phyloP scores from a whole-genome alignment of 768 basidiomycete species.

The Russula sp. region DNA sequence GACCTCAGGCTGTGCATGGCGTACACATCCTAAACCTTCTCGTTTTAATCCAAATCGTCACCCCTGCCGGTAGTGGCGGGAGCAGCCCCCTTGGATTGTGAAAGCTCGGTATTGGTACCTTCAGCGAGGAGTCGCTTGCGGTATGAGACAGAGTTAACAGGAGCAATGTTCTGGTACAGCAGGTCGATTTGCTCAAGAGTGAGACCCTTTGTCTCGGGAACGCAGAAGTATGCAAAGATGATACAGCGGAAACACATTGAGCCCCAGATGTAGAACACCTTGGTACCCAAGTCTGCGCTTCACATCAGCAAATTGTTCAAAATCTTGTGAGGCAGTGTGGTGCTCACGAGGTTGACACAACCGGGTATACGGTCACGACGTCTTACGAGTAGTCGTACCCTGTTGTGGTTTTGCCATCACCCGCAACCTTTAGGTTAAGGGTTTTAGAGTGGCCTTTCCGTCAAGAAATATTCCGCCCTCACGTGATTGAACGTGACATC shows the following conservation, averaged over 20 bases:
- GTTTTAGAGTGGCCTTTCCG: too few relatives aligned
- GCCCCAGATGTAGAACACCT: conserved; percentile 88
- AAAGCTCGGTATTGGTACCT: neutral
- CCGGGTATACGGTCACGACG: too few relatives aligned
- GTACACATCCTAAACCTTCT: conserved; percentile 19
- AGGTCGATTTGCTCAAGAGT: conserved; percentile 83
- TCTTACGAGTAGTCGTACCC: too few relatives aligned
- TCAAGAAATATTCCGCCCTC: too few relatives aligned
- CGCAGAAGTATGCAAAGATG: conserved; percentile 75
- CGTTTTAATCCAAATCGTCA: neutral
- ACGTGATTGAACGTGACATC: too few relatives aligned
- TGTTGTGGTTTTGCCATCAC: too few relatives aligned
- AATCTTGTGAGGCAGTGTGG: too few relatives aligned
- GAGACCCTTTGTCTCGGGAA: conserved; percentile 81
- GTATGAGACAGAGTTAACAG: conserved; percentile 45
- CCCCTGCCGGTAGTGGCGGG: neutral
- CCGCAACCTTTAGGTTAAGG: too few relatives aligned
- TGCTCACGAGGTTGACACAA: too few relatives aligned
- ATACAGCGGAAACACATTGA: conserved; percentile 63
- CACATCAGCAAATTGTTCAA: conserved; percentile 21
- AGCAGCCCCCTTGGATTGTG: neutral
- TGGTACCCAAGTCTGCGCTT: conserved; percentile 57
- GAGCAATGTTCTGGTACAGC: conserved; percentile 66
- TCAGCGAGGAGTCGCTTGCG: conserved; percentile 34
- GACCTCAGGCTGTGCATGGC: neutral